These are phyloP conservation scores for Euphorbia corollata DNA, from an alignment of 441 rosid genomes.

Conservation along the genomic window DNA sequence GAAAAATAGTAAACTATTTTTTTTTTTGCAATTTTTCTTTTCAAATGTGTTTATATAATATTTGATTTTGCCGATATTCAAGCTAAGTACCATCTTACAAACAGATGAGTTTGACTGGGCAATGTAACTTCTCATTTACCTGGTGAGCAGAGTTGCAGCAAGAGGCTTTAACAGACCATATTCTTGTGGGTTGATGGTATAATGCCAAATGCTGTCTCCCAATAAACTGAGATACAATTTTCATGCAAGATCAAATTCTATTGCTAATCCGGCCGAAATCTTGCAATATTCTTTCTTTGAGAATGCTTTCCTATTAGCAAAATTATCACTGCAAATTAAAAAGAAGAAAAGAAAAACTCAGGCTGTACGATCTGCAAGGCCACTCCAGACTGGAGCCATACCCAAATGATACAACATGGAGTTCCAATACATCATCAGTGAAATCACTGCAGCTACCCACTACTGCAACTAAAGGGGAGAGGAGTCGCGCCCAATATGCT, in stretches of 20 bases:
- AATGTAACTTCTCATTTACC: too few species aligned
- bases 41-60: too few species aligned
- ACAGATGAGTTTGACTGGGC: too few species aligned
- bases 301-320: background rate
- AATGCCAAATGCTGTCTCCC: slow-evolving; percentile 6
- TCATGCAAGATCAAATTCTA: slow-evolving; percentile 11
- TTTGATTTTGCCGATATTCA: too few species aligned
- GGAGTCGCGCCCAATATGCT: background rate
- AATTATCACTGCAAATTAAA: slow-evolving; percentile 7
- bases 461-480: slow-evolving; percentile 1
- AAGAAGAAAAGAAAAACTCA: background rate
- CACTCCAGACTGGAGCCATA: background rate
- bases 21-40: too few species aligned
- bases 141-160: too few species aligned
- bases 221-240: slow-evolving; percentile 11
- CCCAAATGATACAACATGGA: slow-evolving; percentile 2
- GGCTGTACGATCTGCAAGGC: background rate
- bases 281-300: background rate
- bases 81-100: too few species aligned
- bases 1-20: too few species aligned
- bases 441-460: slow-evolving; percentile 5
- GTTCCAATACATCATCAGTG: slow-evolving; percentile 1
- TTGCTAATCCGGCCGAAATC: slow-evolving; percentile 16
- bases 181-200: slow-evolving; percentile 28
- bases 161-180: too few species aligned